Evolutionary conservation across 768 basidiomycete genomes (phyloP).

Genomic region (Tephrocybe rancida): DNA sequence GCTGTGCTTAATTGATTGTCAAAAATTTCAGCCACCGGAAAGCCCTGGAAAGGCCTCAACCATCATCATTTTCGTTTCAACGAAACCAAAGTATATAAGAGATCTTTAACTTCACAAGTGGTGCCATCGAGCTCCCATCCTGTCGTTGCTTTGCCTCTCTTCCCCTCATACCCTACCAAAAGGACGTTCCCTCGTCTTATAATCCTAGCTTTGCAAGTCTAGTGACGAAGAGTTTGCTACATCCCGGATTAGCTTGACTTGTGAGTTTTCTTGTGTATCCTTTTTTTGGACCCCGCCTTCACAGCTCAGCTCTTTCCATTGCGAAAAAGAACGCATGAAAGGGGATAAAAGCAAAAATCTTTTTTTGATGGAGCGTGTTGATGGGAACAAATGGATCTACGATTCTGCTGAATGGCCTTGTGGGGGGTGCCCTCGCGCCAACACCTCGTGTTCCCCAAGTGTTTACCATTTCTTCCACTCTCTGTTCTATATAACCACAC

Average conservation of each 20-base stretch:
- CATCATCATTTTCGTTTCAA: background rate
- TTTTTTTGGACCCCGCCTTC: too few species aligned
- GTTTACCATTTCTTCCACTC: background rate
- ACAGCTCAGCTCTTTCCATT: too few species aligned
- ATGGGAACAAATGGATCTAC: slow-evolving; percentile 2
- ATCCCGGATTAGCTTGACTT: too few species aligned
- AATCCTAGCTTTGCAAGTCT: background rate
- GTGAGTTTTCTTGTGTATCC: slow-evolving; percentile 3
- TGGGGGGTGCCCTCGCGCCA: too few species aligned
- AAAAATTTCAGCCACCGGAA: too few species aligned
- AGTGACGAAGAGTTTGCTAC: too few species aligned
- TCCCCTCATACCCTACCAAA: background rate
- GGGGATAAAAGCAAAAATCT: background rate
- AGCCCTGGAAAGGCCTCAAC: too few species aligned
- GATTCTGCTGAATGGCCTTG: background rate
- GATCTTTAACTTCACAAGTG: background rate
- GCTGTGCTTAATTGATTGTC: too few species aligned
- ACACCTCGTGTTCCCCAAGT: background rate
- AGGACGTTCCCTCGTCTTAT: background rate
- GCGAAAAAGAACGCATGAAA: too few species aligned
- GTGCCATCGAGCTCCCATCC: slow-evolving; percentile 6
- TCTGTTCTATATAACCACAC: slow-evolving; percentile 18
- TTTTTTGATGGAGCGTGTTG: slow-evolving; percentile 10
- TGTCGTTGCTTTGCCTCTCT: background rate
- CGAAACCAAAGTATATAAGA: too few species aligned